phyloP scores from a whole-genome alignment of 2,329 filamentous ascomycete species.

The Diaporthe helianthi region DNA sequence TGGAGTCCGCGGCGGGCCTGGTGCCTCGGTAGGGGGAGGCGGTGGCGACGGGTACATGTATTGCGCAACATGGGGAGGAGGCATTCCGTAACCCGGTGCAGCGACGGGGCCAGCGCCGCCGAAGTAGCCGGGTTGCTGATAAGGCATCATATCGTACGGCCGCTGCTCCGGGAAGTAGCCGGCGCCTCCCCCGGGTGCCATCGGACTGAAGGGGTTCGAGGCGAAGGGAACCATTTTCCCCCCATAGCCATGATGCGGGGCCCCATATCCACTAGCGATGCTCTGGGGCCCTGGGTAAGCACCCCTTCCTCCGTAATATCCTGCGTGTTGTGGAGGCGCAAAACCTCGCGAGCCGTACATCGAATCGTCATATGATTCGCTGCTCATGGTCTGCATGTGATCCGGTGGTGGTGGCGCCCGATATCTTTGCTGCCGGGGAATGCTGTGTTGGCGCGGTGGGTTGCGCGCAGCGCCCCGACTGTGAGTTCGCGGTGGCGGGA shows the following conservation, averaged over 20 bases:
- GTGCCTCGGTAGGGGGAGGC: constrained; percentile 52
- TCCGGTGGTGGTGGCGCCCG: constrained; percentile 46
- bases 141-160: constrained; percentile 60
- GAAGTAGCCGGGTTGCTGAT: constrained; percentile 49
- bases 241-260: constrained; percentile 44
- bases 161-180: constrained; percentile 52
- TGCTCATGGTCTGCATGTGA: constrained; percentile 53
- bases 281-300: constrained; percentile 52
- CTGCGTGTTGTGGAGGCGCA: constrained; percentile 43
- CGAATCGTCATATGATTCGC: constrained; percentile 68
- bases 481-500: constrained; percentile 39
- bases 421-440: constrained; percentile 43
- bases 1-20: constrained; percentile 49
- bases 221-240: constrained; percentile 58
- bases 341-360: constrained; percentile 45
- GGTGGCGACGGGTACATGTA: constrained; percentile 50
- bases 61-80: constrained; percentile 47
- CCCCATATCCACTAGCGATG: constrained; percentile 54
- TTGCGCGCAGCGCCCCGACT: constrained; percentile 48
- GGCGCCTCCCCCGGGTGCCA: constrained; percentile 47
- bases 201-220: constrained; percentile 52
- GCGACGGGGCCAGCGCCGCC: constrained; percentile 39
- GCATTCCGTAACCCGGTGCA: constrained; percentile 39
- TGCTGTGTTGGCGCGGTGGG: constrained; percentile 48
- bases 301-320: constrained; percentile 42